Base-by-base conservation (phyloP, 768 basidiomycete species). In the Boletus rex-veris region DNA sequence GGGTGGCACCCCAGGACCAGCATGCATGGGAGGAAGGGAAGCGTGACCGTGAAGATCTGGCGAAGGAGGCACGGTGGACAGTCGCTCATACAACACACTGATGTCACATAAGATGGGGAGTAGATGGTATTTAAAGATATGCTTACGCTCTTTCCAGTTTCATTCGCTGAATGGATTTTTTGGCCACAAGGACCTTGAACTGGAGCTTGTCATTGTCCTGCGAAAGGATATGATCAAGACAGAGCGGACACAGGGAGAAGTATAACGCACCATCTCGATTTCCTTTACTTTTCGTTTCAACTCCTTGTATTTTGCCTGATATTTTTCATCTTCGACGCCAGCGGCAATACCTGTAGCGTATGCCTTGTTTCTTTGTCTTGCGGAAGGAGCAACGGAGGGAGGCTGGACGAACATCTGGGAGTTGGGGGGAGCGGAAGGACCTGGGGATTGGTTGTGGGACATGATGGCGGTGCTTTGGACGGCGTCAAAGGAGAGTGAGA, bases 181-280 rank as follows among this genome's bases (percentile, higher is more conserved):
- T 92, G 30, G 90, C 83, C 66, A 85, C 78, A 28, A 90, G 74
- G 36, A 91, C 82, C 69, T 90, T 89, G 77, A 85, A 83, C 66
- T 88, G 82, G 54, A 93, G 79, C 72, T 86, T 90, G 77, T 92
- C 91, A 72, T 93, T 93, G 72, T 92, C 90, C 91, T 93, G 65
- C 39, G 63, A 45, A 41, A 8, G 50, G 47, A 58, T 30, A 51
- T 30, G 2, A 38, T 46, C 15, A 18, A 52, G 33, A 59, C 48
- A 45, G 36, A 50, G 48, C 36, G 55, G 43, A 45, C 14, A 37
- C 39, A 44, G 24, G 21, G 18, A 38, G 33, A 28, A 35, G 39
- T 16, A 40, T 9, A 61, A 81, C 86, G 62, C 55, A 90, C 91
- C 31, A 77, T 71, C 73, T 93, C 91, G 58, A 92, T 88, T 71